A percentile compares a stretch with the other conserved stretches of the same genome.
Evolutionary conservation across 2,329 filamentous ascomycete genomes (phyloP).

Genomic region (Fusarium nygamai): DNA sequence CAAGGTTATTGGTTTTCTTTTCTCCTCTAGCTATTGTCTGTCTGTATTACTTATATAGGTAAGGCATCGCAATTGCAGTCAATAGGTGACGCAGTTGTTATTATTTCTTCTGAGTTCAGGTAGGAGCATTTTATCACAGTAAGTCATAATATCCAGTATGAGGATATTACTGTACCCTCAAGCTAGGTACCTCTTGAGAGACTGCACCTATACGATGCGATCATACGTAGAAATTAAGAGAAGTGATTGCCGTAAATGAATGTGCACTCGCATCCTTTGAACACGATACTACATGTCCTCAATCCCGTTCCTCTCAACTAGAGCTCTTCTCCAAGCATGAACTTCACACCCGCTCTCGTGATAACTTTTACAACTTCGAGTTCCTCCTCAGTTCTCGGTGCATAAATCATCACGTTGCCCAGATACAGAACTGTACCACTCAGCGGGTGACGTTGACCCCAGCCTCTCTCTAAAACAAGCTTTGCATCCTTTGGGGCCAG

Average conservation of each 20-base stretch:
- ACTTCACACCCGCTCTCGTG: constrained; percentile 9
- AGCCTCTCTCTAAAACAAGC: constrained; percentile 22
- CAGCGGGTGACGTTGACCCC: constrained; percentile 29
- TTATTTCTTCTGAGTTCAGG: not conserved
- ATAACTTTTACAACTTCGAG: constrained; percentile 9
- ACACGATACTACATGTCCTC: not conserved
- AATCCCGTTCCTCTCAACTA: not conserved
- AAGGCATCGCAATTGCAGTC: not conserved
- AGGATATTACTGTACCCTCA: not conserved
- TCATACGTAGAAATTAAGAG: no score
- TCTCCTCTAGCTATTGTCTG: no score
- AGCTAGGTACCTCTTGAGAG: not conserved
- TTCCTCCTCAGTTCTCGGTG: constrained; percentile 20
- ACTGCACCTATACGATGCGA: not conserved
- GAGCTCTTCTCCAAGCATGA: constrained; percentile 20
- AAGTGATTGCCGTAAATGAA: not conserved
- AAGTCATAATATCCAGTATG: no score
- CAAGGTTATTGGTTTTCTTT: no score
- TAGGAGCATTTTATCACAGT: not conserved
- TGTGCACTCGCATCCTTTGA: not conserved
- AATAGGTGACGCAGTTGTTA: not conserved
- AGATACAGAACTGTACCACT: constrained; percentile 22
- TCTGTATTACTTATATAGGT: not conserved
- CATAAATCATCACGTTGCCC: constrained; percentile 29
- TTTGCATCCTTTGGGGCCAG: constrained; percentile 26